These are phyloP conservation scores for Hanseniaspora sp. DNA, from an alignment of 1,139 yeast genomes.

Conservation along the genomic window DNA sequence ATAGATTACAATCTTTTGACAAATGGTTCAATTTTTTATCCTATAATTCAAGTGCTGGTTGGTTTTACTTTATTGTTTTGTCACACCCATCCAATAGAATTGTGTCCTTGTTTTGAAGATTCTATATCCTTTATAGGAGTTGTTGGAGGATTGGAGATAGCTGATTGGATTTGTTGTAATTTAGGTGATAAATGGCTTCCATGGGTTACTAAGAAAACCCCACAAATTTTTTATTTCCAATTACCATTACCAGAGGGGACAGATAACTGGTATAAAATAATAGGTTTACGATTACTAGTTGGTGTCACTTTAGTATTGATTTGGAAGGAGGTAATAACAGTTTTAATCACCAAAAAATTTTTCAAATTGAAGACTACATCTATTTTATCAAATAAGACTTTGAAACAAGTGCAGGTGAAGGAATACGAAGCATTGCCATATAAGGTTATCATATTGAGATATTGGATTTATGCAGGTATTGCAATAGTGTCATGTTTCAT, in stretches of 20 bases:
- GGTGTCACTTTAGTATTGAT: constrained; percentile 24
- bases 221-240: neutral
- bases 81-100: constrained; percentile 82
- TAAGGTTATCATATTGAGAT: constrained; percentile 26
- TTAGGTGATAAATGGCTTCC: constrained; percentile 2
- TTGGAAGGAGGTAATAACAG: constrained; percentile 23
- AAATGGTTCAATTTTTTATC: constrained; percentile 27
- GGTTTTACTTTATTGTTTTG: constrained; percentile 46
- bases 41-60: constrained; percentile 34
- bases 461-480: constrained; percentile 27
- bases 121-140: constrained; percentile 91
- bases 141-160: constrained; percentile 57
- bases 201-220: neutral
- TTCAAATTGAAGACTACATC: constrained; percentile 23
- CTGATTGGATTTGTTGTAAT: constrained; percentile 37
- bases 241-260: neutral
- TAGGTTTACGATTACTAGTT: constrained; percentile 19
- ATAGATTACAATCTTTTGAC: neutral
- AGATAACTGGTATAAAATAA: neutral
- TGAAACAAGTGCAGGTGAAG: constrained; percentile 20
- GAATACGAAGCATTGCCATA: constrained; percentile 24
- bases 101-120: constrained; percentile 94
- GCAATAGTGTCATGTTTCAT: constrained; percentile 25
- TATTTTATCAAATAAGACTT: constrained; percentile 18
- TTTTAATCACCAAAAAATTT: constrained; percentile 16